Base-by-base conservation (phyloP, 225 moss, liverwort and hornwort genomes). In the Sphagnum tenellum region DNA sequence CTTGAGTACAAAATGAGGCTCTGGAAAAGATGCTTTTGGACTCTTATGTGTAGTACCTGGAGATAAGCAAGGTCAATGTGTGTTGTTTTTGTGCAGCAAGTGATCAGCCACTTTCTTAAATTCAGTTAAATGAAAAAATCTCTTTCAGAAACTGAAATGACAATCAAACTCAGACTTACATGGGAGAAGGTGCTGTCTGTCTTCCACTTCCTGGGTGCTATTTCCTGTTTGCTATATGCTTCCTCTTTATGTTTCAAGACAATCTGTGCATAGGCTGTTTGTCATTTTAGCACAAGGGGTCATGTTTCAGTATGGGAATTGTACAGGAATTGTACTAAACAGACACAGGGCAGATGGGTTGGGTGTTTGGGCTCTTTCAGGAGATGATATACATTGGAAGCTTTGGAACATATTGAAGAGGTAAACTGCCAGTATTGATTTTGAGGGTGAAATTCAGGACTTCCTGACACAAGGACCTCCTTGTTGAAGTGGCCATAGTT, bases 351-450 rank as follows among this genome's bases (percentile, higher is more conserved):
- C 67, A 68, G 47, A 75, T 78, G 75, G 73, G 77, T 70, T 63
- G 55, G 72, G 79, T 78, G 77, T 80, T 85, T 92, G 96, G 96
- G 96, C 73, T 90, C 89, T 81, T 93, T 98, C 89, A 98, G 93
- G 89, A 98, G 90, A 77, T 93, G 93, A 79, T 87, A 83, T 75
- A 83, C 85, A 64, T 82, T 98, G 75, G 96, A 98, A 71, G 93
- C 93, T 53, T 81, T 90, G 73, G 83, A 98, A 76, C 90, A 87
- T 55, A 82, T 89, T 64, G 96, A 98, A 73, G 96, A 98, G 92
- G 96, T 96, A 71, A n/a, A n/a, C n/a, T n/a, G n/a, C n/a, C n/a
- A n/a, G n/a, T n/a, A n/a, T n/a, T n/a, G n/a, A n/a, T n/a, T n/a
- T n/a, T n/a, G n/a, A n/a, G n/a, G n/a, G n/a, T n/a, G n/a, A n/a